A percentile compares a stretch with the other conserved stretches of the same genome.
These are phyloP conservation scores for Bondarzewia mesenterica DNA, from an alignment of 1,284 basidiomycete species.

Conservation along the genomic window DNA sequence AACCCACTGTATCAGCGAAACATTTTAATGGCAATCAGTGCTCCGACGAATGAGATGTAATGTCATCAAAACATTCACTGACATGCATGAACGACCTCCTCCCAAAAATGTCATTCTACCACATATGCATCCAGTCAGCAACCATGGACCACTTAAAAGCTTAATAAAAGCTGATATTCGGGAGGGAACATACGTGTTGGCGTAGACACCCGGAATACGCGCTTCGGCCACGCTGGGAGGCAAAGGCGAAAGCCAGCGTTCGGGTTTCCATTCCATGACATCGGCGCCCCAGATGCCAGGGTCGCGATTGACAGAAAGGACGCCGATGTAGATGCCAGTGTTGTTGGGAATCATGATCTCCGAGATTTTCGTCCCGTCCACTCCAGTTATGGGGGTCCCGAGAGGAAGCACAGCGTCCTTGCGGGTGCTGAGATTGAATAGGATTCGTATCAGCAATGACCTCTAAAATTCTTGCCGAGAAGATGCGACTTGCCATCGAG, in stretches of 20 bases:
- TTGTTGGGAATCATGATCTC: background rate
- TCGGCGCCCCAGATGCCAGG: constrained; percentile 3
- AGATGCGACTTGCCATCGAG: background rate
- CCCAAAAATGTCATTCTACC: constrained; percentile 2
- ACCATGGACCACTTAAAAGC: no score
- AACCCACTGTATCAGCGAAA: background rate
- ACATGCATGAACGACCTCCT: constrained; percentile 4
- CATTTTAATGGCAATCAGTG: background rate
- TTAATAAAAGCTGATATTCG: background rate
- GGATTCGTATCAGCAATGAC: background rate
- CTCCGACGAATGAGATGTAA: background rate
- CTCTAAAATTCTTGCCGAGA: background rate
- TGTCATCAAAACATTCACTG: background rate
- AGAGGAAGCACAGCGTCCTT: constrained; percentile 1
- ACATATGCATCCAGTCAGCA: background rate
- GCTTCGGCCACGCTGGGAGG: constrained; percentile 1
- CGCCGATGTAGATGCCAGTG: background rate
- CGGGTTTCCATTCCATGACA: constrained; percentile 2
- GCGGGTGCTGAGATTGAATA: background rate
- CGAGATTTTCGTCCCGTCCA: background rate
- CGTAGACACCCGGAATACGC: constrained; percentile 2
- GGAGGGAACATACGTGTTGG: background rate
- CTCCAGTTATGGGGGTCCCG: background rate
- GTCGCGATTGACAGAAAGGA: background rate
- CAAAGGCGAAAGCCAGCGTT: constrained; percentile 1